Percentiles rank a stretch among this genome's conserved stretches.
Evolutionary conservation across 768 basidiomycete species (phyloP).

Genomic region (Lyophyllum shimeji): DNA sequence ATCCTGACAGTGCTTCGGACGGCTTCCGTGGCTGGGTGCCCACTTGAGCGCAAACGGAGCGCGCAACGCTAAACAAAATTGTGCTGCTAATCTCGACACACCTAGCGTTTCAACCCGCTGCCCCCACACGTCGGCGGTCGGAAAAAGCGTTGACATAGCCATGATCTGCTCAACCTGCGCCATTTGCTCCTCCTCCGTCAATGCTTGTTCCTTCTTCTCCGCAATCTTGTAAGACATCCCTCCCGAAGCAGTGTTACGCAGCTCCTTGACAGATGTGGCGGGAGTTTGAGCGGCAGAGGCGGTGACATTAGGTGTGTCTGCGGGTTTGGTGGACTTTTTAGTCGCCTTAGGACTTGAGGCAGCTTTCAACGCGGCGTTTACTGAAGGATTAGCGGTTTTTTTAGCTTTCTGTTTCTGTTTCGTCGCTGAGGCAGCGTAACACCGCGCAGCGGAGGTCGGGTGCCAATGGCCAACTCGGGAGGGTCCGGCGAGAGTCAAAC

Average conservation of each 20-base stretch:
- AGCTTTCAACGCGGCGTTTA: background rate
- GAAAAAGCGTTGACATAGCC: conserved; percentile 31
- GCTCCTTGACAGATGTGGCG: background rate
- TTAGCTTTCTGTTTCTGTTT: conserved; percentile 14
- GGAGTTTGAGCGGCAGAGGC: background rate
- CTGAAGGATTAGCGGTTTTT: background rate
- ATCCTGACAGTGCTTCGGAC: background rate
- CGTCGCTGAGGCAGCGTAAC: conserved; percentile 8
- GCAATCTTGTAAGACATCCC: conserved; percentile 8
- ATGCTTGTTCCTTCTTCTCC: conserved; percentile 15
- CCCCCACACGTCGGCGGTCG: conserved; percentile 42
- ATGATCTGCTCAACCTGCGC: conserved; percentile 36
- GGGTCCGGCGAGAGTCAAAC: conserved; percentile 7
- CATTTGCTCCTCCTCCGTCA: conserved; percentile 33
- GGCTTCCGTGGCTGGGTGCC: background rate
- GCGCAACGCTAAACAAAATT: background rate
- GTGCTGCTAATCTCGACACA: conserved; percentile 18
- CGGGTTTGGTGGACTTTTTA: background rate
- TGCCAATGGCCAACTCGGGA: conserved; percentile 1
- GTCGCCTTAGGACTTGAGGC: background rate
- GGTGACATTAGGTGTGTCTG: background rate
- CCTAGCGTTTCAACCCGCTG: conserved; percentile 40
- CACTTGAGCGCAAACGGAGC: background rate
- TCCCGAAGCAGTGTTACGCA: background rate
- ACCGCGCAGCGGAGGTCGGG: conserved; percentile 4